A percentile compares a stretch with the other conserved stretches of the same genome.
Evolutionary conservation across 2,329 filamentous ascomycete genomes (phyloP).

Genomic region (Aspergillus sergii): DNA sequence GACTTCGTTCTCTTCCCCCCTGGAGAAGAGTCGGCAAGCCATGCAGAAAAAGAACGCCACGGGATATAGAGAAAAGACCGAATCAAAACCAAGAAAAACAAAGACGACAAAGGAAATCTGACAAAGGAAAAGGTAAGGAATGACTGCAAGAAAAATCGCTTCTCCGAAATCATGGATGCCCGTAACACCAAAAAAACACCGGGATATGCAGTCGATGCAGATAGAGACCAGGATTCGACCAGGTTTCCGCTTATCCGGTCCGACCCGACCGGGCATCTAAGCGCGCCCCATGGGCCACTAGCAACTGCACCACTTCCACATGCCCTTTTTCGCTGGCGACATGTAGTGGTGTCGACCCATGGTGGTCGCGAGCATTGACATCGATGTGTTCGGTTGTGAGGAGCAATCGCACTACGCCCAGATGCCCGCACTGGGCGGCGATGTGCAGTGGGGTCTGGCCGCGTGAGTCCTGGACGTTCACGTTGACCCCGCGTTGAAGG

Average conservation of each 20-base stretch:
- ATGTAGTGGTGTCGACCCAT: conserved; percentile 5
- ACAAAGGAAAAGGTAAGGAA: neutral
- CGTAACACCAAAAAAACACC: neutral
- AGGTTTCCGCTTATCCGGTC: neutral
- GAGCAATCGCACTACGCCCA: neutral
- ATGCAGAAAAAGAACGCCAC: neutral
- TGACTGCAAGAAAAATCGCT: neutral
- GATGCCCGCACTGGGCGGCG: conserved; percentile 3
- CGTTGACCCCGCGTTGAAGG: neutral
- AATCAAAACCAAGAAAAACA: neutral
- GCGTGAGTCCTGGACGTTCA: neutral
- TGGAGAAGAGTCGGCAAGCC: neutral
- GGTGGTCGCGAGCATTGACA: conserved; percentile 4
- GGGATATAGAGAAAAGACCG: neutral
- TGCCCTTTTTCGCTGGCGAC: neutral
- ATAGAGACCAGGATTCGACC: neutral
- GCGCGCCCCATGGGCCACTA: neutral
- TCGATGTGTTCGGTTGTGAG: neutral
- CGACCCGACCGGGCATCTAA: neutral
- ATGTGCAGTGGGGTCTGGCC: conserved; percentile 3
- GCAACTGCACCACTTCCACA: neutral
- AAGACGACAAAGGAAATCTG: neutral
- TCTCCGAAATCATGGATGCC: neutral
- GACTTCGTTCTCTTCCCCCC: neutral
- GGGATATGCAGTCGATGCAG: neutral